phyloP scores from a whole-genome alignment of 306 rosid genomes.

The Glycine latifolia region DNA sequence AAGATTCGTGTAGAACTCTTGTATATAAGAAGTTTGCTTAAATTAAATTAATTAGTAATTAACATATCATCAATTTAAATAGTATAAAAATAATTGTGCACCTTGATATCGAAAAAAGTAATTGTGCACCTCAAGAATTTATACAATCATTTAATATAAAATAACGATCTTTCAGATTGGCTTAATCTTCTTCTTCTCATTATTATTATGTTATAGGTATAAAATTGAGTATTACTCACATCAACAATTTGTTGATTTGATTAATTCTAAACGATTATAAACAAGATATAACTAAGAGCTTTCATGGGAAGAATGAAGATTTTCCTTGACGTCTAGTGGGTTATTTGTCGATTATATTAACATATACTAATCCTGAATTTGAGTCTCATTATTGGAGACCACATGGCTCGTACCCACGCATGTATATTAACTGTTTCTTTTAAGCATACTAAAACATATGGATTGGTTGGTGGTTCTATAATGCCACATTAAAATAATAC shows the following conservation, averaged over 20 bases:
- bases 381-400: constrained; percentile 11
- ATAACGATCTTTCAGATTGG: background rate
- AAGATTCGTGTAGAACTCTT: background rate
- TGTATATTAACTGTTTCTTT: background rate
- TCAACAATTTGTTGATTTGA: no score
- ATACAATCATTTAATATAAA: background rate
- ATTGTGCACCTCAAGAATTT: background rate
- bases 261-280: background rate
- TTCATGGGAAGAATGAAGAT: background rate
- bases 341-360: background rate
- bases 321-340: background rate
- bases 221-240: no score
- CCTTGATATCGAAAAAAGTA: no score
- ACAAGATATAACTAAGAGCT: background rate
- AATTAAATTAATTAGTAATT: no score
- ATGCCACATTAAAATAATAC: background rate
- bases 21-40: no score
- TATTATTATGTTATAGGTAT: no score
- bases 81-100: no score
- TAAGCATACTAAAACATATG: background rate
- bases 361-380: background rate
- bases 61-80: no score
- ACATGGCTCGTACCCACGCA: background rate
- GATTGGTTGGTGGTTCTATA: background rate
- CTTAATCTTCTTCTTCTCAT: background rate